Conservation (phyloP, 1,139 yeast species). For the Yamadazyma trypodendri region DNA sequence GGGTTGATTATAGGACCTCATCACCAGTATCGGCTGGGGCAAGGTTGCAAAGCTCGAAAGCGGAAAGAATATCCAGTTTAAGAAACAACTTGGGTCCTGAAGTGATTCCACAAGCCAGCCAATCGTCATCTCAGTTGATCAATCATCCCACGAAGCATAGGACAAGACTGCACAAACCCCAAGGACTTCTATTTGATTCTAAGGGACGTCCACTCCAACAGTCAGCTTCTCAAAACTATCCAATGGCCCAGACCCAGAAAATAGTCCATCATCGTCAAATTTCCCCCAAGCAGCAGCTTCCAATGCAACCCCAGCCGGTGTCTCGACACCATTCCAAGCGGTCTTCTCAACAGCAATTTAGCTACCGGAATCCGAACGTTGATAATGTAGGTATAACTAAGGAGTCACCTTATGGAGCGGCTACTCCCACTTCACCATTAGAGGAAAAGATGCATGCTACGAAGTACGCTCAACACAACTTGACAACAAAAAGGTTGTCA, state of each 20-base stretch:
- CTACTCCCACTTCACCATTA: constrained; percentile 15
- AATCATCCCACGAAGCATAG: constrained; percentile 3
- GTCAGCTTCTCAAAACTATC: not conserved
- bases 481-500: constrained; percentile 19
- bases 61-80: constrained; percentile 34
- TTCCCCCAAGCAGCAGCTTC: not conserved
- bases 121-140: not conserved
- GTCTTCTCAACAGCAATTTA: constrained; percentile 16
- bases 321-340: constrained; percentile 6
- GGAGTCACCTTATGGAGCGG: constrained; percentile 18
- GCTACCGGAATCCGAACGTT: constrained; percentile 14
- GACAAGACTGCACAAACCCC: constrained; percentile 7
- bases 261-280: not conserved
- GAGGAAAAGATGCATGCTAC: constrained; percentile 18
- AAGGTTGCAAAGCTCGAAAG: constrained; percentile 27
- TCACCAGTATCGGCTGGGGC: constrained; percentile 22
- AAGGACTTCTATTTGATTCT: not conserved
- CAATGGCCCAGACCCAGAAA: not conserved
- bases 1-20: constrained; percentile 38
- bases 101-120: constrained; percentile 7
- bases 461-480: constrained; percentile 17
- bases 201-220: not conserved
- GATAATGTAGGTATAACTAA: constrained; percentile 13
- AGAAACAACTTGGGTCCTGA: constrained; percentile 25
- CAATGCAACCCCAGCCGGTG: constrained; percentile 4